phyloP scores from a whole-genome alignment of 208 protist species.

The Naegleria fowleri region DNA sequence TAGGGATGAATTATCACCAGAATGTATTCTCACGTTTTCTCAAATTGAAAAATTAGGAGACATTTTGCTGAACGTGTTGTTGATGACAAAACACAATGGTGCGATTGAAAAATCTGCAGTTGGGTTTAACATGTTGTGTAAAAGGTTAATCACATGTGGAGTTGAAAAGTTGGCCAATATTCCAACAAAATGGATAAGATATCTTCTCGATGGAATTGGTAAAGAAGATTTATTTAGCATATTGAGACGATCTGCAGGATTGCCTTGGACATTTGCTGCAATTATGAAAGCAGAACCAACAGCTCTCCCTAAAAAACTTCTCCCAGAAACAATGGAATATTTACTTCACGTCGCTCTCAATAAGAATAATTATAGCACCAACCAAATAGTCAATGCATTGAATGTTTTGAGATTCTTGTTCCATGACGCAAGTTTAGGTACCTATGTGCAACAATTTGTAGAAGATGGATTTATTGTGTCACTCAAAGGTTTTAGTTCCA shows the following conservation, averaged over 20 bases:
- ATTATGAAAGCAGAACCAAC: conserved; percentile 36
- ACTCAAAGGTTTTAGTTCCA: conserved; percentile 64
- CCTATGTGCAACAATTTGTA: conserved; percentile 30
- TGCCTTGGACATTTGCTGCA: conserved; percentile 26
- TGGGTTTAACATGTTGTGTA: conserved; percentile 20
- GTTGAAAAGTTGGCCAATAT: neutral
- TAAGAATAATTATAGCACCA: neutral
- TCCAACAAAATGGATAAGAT: conserved; percentile 28
- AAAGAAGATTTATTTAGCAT: neutral
- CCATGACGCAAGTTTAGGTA: conserved; percentile 63
- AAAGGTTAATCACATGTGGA: conserved; percentile 25
- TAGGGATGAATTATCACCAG: neutral
- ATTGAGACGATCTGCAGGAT: conserved; percentile 30
- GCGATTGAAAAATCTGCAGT: conserved; percentile 34
- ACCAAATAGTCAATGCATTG: conserved; percentile 66
- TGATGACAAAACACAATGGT: conserved; percentile 38
- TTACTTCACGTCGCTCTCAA: conserved; percentile 53
- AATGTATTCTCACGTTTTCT: neutral
- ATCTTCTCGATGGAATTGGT: conserved; percentile 15
- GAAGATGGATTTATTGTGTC: conserved; percentile 68
- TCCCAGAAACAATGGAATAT: conserved; percentile 58
- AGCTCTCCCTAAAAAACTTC: conserved; percentile 57
- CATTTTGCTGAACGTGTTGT: conserved; percentile 3
- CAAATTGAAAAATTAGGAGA: conserved; percentile 21
- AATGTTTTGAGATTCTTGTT: conserved; percentile 85